Conservation (phyloP, 2,329 filamentous ascomycete genomes). For the Penicillium sp. region DNA sequence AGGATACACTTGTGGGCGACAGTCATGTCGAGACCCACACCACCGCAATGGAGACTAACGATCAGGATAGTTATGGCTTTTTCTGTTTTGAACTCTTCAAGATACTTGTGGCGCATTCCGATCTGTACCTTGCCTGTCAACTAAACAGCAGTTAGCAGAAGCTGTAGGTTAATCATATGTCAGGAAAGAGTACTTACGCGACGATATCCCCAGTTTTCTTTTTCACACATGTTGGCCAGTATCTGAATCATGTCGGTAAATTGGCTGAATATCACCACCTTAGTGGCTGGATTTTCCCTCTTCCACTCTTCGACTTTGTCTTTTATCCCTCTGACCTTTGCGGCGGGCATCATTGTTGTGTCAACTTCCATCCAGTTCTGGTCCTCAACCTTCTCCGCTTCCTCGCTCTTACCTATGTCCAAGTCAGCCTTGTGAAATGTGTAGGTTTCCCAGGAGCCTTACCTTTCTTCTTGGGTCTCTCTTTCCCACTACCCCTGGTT, state of each 20-base stretch:
- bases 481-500: neutral
- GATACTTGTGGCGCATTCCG: slow-evolving; percentile 49
- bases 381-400: slow-evolving; percentile 28
- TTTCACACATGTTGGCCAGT: slow-evolving; percentile 54
- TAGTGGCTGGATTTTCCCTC: slow-evolving; percentile 51
- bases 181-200: slow-evolving; percentile 11
- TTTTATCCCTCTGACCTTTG: slow-evolving; percentile 46
- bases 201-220: slow-evolving; percentile 53
- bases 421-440: neutral
- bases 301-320: slow-evolving; percentile 46
- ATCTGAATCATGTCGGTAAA: slow-evolving; percentile 61
- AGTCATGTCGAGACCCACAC: slow-evolving; percentile 63
- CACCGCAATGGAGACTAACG: slow-evolving; percentile 62
- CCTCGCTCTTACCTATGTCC: neutral
- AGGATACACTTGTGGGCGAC: slow-evolving; percentile 64
- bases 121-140: slow-evolving; percentile 58
- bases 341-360: slow-evolving; percentile 38
- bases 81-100: slow-evolving; percentile 53
- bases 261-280: slow-evolving; percentile 66
- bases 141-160: slow-evolving; percentile 18
- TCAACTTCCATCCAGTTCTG: slow-evolving; percentile 34
- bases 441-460: neutral
- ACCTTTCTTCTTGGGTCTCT: slow-evolving; percentile 9
- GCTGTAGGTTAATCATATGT: neutral
- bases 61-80: slow-evolving; percentile 54